A percentile compares a stretch with the other conserved stretches of the same genome.
Conservation (phyloP, 1,139 yeast species). For the Scheffersomyces titani region DNA sequence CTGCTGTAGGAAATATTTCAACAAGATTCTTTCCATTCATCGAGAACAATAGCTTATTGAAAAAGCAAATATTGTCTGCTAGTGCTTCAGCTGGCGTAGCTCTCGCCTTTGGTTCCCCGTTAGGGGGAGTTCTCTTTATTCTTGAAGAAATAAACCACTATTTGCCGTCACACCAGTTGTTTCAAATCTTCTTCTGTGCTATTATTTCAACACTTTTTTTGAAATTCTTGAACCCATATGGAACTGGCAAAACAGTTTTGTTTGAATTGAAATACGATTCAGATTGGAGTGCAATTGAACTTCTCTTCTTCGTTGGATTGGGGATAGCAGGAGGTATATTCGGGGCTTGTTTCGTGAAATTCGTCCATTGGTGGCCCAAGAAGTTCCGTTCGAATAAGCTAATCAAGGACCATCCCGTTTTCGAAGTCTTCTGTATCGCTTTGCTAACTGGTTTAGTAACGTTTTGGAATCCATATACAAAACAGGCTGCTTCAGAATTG, state of each 20-base stretch:
- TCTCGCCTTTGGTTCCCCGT: conserved; percentile 68
- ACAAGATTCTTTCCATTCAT: conserved; percentile 54
- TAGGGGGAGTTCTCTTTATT: conserved; percentile 68
- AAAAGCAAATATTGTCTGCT: conserved; percentile 62
- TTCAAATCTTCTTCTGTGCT: conserved; percentile 63
- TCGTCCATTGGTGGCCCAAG: conserved; percentile 52
- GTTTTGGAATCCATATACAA: conserved; percentile 55
- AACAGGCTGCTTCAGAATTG: conserved; percentile 55
- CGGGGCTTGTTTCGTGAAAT: conserved; percentile 57
- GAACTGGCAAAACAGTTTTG: conserved; percentile 62
- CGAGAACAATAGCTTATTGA: conserved; percentile 51
- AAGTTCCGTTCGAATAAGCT: conserved; percentile 34
- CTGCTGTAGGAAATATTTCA: conserved; percentile 63
- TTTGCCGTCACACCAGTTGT: conserved; percentile 57
- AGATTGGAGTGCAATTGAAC: conserved; percentile 56
- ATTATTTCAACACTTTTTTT: conserved; percentile 57
- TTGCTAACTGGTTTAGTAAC: conserved; percentile 50
- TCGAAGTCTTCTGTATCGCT: conserved; percentile 53
- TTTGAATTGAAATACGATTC: conserved; percentile 57
- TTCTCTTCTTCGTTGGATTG: conserved; percentile 47
- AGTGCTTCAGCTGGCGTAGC: conserved; percentile 73
- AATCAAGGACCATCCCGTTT: conserved; percentile 42
- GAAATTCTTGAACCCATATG: conserved; percentile 61
- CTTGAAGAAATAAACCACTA: conserved; percentile 66
- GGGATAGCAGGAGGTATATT: conserved; percentile 61